A percentile compares a stretch with the other conserved stretches of the same genome.
Evolutionary conservation across 2,329 filamentous ascomycete genomes (phyloP).

Genomic region (Capronia americana): DNA sequence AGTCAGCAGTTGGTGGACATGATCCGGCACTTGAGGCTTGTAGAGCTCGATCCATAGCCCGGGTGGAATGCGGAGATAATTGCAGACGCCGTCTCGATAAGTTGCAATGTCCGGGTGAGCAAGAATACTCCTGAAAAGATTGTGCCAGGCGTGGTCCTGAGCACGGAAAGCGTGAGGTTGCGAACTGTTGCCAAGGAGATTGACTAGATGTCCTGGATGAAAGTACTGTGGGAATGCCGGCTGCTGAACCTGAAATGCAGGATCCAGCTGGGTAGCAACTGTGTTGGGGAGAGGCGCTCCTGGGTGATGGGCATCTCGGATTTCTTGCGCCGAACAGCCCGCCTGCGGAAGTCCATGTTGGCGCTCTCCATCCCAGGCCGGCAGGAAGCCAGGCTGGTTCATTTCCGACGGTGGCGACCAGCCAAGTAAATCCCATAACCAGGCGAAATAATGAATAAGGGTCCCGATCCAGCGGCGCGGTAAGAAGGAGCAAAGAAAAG

Average conservation of each 20-base stretch:
- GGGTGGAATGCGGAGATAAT: slow-evolving; percentile 17
- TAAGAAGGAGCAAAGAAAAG: neutral
- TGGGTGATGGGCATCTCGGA: neutral
- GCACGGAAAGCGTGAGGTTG: slow-evolving; percentile 7
- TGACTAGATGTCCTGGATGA: neutral
- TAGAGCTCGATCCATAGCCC: slow-evolving; percentile 24
- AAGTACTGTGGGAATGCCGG: neutral
- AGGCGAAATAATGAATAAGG: neutral
- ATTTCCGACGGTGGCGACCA: slow-evolving; percentile 6
- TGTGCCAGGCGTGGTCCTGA: neutral
- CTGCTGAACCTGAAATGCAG: slow-evolving; percentile 2
- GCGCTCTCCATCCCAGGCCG: neutral
- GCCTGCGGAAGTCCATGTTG: neutral
- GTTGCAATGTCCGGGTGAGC: slow-evolving; percentile 13
- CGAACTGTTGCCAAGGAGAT: neutral
- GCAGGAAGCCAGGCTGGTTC: slow-evolving; percentile 4
- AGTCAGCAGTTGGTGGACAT: slow-evolving; percentile 17
- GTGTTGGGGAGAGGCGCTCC: neutral
- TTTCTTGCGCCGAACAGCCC: slow-evolving; percentile 8
- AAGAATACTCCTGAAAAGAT: slow-evolving; percentile 6
- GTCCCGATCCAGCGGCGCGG: slow-evolving; percentile 4
- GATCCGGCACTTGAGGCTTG: slow-evolving; percentile 7
- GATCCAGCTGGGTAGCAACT: neutral
- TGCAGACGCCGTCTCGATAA: slow-evolving; percentile 16
- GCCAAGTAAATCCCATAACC: neutral